These are phyloP conservation scores for Gossypium anomalum DNA, from an alignment of 345 rosid species.

Conservation along the genomic window DNA sequence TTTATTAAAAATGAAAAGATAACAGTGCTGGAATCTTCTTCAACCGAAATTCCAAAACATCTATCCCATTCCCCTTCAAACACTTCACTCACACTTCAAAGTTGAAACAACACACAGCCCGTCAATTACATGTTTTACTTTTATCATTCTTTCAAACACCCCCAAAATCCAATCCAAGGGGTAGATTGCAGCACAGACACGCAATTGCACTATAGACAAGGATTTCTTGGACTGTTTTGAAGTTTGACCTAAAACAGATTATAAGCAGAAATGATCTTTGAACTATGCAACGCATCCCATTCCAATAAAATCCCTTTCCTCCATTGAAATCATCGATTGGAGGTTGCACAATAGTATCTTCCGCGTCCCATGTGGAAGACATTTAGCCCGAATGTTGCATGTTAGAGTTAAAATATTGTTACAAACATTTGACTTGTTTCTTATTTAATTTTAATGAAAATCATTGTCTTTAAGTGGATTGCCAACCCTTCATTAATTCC, in stretches of 20 bases:
- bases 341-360: not conserved
- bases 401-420: not conserved
- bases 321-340: not conserved
- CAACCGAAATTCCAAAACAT: too few relatives aligned
- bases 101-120: too few relatives aligned
- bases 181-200: too few relatives aligned
- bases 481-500: slow-evolving; percentile 1
- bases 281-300: not conserved
- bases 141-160: too few relatives aligned
- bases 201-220: too few relatives aligned
- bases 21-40: too few relatives aligned
- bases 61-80: too few relatives aligned
- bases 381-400: not conserved
- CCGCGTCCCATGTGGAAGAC: not conserved
- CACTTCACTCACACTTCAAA: too few relatives aligned
- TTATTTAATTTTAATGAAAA: not conserved
- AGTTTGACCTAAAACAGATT: not conserved
- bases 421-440: not conserved
- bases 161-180: too few relatives aligned
- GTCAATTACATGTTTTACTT: too few relatives aligned
- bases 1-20: too few relatives aligned
- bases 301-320: not conserved
- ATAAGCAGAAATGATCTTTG: too few relatives aligned
- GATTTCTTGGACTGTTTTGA: not conserved
- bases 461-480: slow-evolving; percentile 14